Evolutionary conservation across 306 rosid species (phyloP).

Genomic region (Clitoria ternatea): DNA sequence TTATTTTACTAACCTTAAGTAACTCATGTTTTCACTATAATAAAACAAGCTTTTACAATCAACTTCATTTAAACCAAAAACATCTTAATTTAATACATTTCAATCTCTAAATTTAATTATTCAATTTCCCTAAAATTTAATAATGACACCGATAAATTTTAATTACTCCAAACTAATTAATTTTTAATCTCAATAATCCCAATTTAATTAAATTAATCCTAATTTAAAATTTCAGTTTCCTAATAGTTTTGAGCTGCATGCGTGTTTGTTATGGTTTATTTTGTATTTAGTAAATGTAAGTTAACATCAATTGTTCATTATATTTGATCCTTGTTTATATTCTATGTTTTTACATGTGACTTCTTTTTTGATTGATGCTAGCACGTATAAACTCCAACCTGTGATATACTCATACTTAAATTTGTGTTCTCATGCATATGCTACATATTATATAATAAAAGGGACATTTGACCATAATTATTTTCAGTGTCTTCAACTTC

Average conservation of each 20-base stretch:
- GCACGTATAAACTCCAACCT: conserved; percentile 31
- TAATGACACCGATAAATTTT: too few species aligned
- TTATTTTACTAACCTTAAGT: too few species aligned
- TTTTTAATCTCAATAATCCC: too few species aligned
- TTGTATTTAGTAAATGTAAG: background rate
- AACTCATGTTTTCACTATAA: too few species aligned
- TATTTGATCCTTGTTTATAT: background rate
- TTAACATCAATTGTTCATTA: background rate
- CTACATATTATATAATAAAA: background rate
- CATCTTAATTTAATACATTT: too few species aligned
- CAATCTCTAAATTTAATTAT: too few species aligned
- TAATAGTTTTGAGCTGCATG: background rate
- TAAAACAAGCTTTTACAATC: too few species aligned
- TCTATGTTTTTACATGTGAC: conserved; percentile 18
- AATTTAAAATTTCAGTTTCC: too few species aligned
- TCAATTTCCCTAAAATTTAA: too few species aligned
- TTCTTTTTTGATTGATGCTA: conserved; percentile 27
- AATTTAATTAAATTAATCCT: too few species aligned
- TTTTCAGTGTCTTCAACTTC: background rate
- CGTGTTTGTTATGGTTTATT: background rate
- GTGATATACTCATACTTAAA: background rate
- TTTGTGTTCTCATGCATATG: background rate
- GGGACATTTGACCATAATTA: background rate
- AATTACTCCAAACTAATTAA: too few species aligned
- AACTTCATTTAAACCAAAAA: too few species aligned